phyloP scores from a whole-genome alignment of 169 alveolate species.

The Cardiosporidium cionae region DNA sequence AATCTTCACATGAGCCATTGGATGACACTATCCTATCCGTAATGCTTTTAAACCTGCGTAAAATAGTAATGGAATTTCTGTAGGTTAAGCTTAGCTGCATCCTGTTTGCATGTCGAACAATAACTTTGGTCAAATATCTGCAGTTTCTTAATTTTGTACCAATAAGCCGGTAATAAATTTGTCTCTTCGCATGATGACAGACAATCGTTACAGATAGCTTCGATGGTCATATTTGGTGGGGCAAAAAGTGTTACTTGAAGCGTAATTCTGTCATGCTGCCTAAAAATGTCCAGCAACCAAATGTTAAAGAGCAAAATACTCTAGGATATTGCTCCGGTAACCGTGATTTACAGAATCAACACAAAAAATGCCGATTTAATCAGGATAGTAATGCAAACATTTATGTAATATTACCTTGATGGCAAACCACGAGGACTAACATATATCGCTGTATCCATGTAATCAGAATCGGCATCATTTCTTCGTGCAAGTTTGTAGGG shows the following conservation, averaged over 20 bases:
- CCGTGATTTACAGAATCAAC: too few species aligned
- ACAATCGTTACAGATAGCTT: not conserved
- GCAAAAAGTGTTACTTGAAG: not conserved
- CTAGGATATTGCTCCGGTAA: too few species aligned
- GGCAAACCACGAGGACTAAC: too few species aligned
- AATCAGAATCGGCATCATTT: too few species aligned
- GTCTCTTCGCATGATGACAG: not conserved
- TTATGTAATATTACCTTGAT: too few species aligned
- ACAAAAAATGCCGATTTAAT: too few species aligned
- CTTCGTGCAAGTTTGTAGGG: too few species aligned
- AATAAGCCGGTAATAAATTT: too few species aligned
- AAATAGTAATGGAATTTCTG: not conserved
- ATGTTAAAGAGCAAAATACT: too few species aligned
- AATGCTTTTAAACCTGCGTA: not conserved
- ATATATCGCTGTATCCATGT: too few species aligned
- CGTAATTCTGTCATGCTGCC: not conserved
- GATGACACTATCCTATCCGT: not conserved
- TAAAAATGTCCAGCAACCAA: not conserved
- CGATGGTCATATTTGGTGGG: not conserved
- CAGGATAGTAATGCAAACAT: too few species aligned
- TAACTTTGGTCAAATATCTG: not conserved
- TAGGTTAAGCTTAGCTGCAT: not conserved
- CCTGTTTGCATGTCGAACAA: not conserved
- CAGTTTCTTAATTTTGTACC: not conserved
- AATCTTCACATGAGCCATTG: not conserved